Evolutionary conservation across 768 basidiomycete genomes (phyloP), one percentile per base, ranked within the genome.

Genomic region (Tricholoma saponaceum): DNA sequence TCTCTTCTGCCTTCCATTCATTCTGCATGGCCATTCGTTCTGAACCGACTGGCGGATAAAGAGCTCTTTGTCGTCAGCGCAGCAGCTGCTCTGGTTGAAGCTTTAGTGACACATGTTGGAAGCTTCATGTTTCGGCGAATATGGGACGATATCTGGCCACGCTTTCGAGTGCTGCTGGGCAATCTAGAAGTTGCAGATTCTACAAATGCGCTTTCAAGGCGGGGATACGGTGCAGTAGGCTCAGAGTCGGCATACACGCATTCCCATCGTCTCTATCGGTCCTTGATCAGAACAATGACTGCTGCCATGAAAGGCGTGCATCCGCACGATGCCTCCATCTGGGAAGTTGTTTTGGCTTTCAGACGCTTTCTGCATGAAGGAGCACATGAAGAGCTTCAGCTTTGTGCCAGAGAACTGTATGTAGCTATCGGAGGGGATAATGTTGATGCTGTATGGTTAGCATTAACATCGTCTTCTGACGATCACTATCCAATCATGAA

Each of bases 111-210:
- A 35, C 77, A 90, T 62, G 82, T 85, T 25, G 97, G 95, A 23
- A 83, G 82, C 54, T 97, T 92, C 73, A 95, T 98, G 90, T 81
- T 81, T 51, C 77, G 84, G 32, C 78, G 90, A 55, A 81, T 98
- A 30, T 89, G 95, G 84, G 92, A 97, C 62, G 91, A 98, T 60
- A 81, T 94, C 18, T 98, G 96, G 95, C 96, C 96, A 1, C 83
- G 80, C 41, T 91, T 96, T 67, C 76, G 73, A 37, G 65, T 60
- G 8, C 77, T 97, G 57, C 72, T 98, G 37, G 70, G 69, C 2
- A 76, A 73, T 18, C 78, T 94, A 20, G 83, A 86, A 55, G 70
- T 69, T n/a, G 83, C 79, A 8, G 92, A 96, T 62, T 67, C 77
- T 39, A 72, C 75, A 16, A 92, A 73, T 52, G 92, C 94, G 0